Evolutionary conservation across 192 early-diverging fungal genomes (phyloP), one percentile per base, ranked within the genome.

Genomic region (Endogone sp.): DNA sequence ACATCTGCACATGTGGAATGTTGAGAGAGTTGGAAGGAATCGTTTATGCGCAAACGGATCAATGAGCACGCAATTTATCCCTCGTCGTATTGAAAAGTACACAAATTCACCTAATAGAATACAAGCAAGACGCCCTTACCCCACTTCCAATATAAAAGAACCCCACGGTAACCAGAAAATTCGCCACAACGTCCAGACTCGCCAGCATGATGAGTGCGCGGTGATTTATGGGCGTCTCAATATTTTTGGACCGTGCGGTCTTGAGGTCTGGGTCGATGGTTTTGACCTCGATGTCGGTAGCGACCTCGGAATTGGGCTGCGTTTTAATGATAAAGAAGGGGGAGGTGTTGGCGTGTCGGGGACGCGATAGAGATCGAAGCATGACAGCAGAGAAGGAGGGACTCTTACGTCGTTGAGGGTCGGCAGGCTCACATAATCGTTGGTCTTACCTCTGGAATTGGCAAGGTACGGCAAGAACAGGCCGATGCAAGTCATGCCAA

Each of bases 81-180:
- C n/a, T n/a, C n/a, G n/a, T n/a, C n/a, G n/a, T n/a, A n/a, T n/a
- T n/a, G n/a, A n/a, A n/a, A n/a, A n/a, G n/a, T n/a, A n/a, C n/a
- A n/a, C n/a, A n/a, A n/a, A n/a, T n/a, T n/a, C n/a, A n/a, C n/a
- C n/a, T n/a, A n/a, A n/a, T n/a, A n/a, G n/a, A n/a, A n/a, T n/a
- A n/a, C n/a, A n/a, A n/a, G n/a, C n/a, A n/a, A n/a, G n/a, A n/a
- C n/a, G n/a, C n/a, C n/a, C 78, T 79, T 82, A 87, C 86, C 44
- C 86, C 86, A 69, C 84, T 85, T 10, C 86, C 86, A 44, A 87
- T 73, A 57, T 83, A 77, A 27, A 82, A 82, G 65, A 87, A 85
- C 6, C 84, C 86, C 59, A 87, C 58, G 2, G 84, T 87, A 1
- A 85, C 79, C 27, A 76, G 69, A 58, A 82, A 83, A 56, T 85